These are phyloP conservation scores for Sporobolomyces pararoseus DNA, from an alignment of 768 basidiomycete genomes.

Conservation along the genomic window DNA sequence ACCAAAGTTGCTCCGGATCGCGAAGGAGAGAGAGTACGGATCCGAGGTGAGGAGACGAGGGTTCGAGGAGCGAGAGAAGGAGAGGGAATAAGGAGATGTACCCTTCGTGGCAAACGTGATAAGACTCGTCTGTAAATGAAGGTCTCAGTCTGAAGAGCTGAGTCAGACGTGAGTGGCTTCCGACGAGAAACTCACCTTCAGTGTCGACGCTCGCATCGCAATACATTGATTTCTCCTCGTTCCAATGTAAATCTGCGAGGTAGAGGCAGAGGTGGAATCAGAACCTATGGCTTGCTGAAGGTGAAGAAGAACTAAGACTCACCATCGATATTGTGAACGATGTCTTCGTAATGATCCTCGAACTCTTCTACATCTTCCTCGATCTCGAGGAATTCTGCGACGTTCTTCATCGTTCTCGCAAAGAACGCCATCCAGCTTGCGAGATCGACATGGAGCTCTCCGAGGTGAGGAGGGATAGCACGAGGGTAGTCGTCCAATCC, in stretches of 20 bases:
- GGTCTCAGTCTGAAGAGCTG: neutral
- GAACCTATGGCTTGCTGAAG: neutral
- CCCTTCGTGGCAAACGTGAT: slow-evolving; percentile 81
- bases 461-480: slow-evolving; percentile 71
- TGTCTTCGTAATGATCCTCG: slow-evolving; percentile 69
- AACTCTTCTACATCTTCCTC: slow-evolving; percentile 77
- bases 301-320: slow-evolving; percentile 18
- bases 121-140: slow-evolving; percentile 69
- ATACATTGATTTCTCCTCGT: slow-evolving; percentile 81
- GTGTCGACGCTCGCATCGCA: slow-evolving; percentile 82
- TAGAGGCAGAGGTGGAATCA: slow-evolving; percentile 5
- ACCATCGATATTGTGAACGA: slow-evolving; percentile 83
- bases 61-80: slow-evolving; percentile 71
- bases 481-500: slow-evolving; percentile 97
- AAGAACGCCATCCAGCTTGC: slow-evolving; percentile 98
- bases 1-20: slow-evolving; percentile 85
- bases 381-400: slow-evolving; percentile 81
- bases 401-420: slow-evolving; percentile 83
- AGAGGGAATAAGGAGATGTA: slow-evolving; percentile 94
- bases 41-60: slow-evolving; percentile 73
- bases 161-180: too few relatives aligned
- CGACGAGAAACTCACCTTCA: slow-evolving; percentile 61
- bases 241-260: slow-evolving; percentile 93
- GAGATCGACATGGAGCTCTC: slow-evolving; percentile 88
- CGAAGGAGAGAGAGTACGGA: slow-evolving; percentile 73